Base-by-base conservation (phyloP, 1,284 basidiomycete species). In the Leccinum pallidistipes region DNA sequence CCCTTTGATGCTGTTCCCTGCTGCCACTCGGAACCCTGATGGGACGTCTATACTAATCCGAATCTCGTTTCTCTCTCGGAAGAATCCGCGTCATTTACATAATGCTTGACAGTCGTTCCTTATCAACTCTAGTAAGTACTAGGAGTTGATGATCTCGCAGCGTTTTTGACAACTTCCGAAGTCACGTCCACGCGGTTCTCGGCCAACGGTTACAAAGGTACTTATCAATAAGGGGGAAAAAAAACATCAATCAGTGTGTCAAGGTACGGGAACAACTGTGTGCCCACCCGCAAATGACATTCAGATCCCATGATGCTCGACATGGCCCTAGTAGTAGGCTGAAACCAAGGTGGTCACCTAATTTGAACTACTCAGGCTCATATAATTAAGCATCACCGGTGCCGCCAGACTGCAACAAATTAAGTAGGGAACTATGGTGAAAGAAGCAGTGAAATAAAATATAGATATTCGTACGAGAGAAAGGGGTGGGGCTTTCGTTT, bases 41-140 rank as follows among this genome's bases (percentile, higher is more conserved):
- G 38, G 29, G 29, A 29, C 29, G 29, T 7, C 29, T 29, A 29
- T 75, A 24, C 76, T n/a, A n/a, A 3, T 38, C 36, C 36, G 36
- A 38, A 16, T 95, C 57, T 81, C 80, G 7, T 95, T 90, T 77
- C 83, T 95, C 56, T 80, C 83, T 55, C 83, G 86, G 45, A 94
- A 94, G 74, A 86, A 24, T 95, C 57, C 83, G 85, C 32, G 83
- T 94, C 57, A 89, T 92, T 0, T 83, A 27, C 4, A 5, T 4
- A 90, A 3, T 32, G 31, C 29, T 29, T 94, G 69, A 94, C 93
- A 0, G 85, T 12, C 6, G 18, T 45, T 45, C 18, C n/a, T 45
- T 21, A 21, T 10, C 45, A 24, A 8, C 21, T 8, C 11, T 38
- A 32, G 10, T 32, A 14, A n/a, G 45, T 47, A 21, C 21, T 47